These are phyloP conservation scores for Russula vinacea DNA, from an alignment of 768 basidiomycete genomes.

Conservation along the genomic window DNA sequence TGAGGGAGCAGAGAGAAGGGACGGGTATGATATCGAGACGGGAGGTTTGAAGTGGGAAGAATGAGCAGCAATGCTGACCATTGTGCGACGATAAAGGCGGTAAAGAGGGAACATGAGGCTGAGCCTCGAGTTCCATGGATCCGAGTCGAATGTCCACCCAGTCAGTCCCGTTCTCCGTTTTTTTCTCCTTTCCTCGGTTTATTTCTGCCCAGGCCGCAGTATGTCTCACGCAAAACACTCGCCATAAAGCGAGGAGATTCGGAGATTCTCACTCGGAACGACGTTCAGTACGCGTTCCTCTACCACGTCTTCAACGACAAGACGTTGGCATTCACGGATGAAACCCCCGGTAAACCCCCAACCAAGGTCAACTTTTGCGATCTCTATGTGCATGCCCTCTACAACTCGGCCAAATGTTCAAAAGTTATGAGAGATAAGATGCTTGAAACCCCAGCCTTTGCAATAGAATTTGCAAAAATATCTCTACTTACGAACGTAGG, in stretches of 20 bases:
- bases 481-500: slow-evolving; percentile 86
- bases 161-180: slow-evolving; percentile 27
- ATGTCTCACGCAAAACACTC: slow-evolving; percentile 52
- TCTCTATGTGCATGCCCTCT: slow-evolving; percentile 78
- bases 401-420: slow-evolving; percentile 79
- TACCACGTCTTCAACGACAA: slow-evolving; percentile 71
- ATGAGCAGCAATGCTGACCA: slow-evolving; percentile 13
- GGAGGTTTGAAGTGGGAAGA: slow-evolving; percentile 42
- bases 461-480: slow-evolving; percentile 76
- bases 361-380: slow-evolving; percentile 71
- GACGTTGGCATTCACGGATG: slow-evolving; percentile 67
- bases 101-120: slow-evolving; percentile 14
- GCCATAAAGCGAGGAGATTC: slow-evolving; percentile 83
- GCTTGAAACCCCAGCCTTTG: slow-evolving; percentile 74
- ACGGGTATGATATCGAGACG: slow-evolving; percentile 60
- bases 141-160: slow-evolving; percentile 25
- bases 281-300: slow-evolving; percentile 85
- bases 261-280: slow-evolving; percentile 76
- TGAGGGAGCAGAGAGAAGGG: slow-evolving; percentile 51
- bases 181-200: slow-evolving; percentile 51
- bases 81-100: slow-evolving; percentile 22
- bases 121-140: slow-evolving; percentile 20
- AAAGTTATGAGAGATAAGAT: slow-evolving; percentile 88
- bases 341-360: slow-evolving; percentile 45
- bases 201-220: slow-evolving; percentile 46